Evolutionary conservation across 208 protist genomes (phyloP).

Genomic region (Trypanosoma brucei): DNA sequence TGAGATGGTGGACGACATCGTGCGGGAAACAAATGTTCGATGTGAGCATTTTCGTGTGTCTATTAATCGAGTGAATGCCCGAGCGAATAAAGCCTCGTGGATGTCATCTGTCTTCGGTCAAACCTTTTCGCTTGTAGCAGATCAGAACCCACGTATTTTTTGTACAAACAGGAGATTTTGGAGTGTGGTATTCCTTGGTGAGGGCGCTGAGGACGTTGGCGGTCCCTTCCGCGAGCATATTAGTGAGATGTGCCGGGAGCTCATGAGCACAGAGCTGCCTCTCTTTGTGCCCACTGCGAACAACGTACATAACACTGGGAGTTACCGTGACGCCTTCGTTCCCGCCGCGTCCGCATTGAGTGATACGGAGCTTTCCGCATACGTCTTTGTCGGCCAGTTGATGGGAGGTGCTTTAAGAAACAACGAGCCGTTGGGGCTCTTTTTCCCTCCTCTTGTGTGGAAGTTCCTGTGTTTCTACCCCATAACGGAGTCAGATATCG

Average conservation of each 20-base stretch:
- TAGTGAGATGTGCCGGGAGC: slow-evolving; percentile 89
- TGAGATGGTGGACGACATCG: slow-evolving; percentile 56
- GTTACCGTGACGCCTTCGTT: slow-evolving; percentile 84
- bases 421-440: slow-evolving; percentile 86
- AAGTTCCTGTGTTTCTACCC: slow-evolving; percentile 67
- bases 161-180: slow-evolving; percentile 84
- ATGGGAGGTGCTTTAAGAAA: slow-evolving; percentile 93
- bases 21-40: slow-evolving; percentile 72
- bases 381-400: slow-evolving; percentile 89
- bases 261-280: slow-evolving; percentile 73
- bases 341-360: slow-evolving; percentile 65
- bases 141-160: slow-evolving; percentile 76
- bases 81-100: slow-evolving; percentile 31
- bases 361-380: slow-evolving; percentile 58
- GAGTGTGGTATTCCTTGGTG: slow-evolving; percentile 87
- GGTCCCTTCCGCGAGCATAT: slow-evolving; percentile 92
- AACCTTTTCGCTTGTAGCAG: slow-evolving; percentile 66
- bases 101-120: slow-evolving; percentile 85
- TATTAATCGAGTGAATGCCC: slow-evolving; percentile 78
- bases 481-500: slow-evolving; percentile 70
- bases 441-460: slow-evolving; percentile 91
- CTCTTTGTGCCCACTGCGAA: slow-evolving; percentile 92
- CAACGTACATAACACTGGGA: slow-evolving; percentile 78
- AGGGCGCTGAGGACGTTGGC: slow-evolving; percentile 92
- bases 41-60: slow-evolving; percentile 76